Percentiles rank a stretch among this genome's conserved stretches.
phyloP scores from a whole-genome alignment of 2,329 filamentous ascomycete species.

The Orbilia javanica region DNA sequence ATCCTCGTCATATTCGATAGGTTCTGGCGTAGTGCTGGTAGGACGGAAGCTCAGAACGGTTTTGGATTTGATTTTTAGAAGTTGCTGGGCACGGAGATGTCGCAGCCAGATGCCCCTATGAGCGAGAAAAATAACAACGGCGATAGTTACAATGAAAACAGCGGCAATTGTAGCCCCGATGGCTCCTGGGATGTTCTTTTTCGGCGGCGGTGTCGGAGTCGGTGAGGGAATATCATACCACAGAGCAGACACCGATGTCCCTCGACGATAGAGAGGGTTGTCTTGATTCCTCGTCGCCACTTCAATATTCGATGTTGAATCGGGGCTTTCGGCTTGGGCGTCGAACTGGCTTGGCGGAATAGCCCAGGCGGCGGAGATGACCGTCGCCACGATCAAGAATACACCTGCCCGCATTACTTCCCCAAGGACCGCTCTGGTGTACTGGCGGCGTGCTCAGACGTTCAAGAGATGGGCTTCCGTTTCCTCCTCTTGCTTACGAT shows the following conservation, averaged over 20 bases:
- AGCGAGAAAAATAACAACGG: conserved; percentile 53
- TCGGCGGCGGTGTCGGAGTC: conserved; percentile 40
- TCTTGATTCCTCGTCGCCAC: conserved; percentile 15
- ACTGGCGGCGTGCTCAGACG: conserved; percentile 11
- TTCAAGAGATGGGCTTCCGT: conserved; percentile 37
- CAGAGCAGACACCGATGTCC: conserved; percentile 44
- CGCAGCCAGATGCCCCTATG: conserved; percentile 56
- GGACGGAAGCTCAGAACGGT: conserved; percentile 57
- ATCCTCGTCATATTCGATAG: conserved; percentile 56
- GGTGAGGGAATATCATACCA: conserved; percentile 56
- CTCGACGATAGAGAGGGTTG: conserved; percentile 32
- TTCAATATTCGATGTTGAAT: conserved; percentile 16
- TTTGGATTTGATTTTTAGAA: conserved; percentile 35
- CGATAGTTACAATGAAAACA: conserved; percentile 53
- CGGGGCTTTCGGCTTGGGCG: conserved; percentile 30
- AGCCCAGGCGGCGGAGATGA: conserved; percentile 50
- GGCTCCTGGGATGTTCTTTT: conserved; percentile 55
- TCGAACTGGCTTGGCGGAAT: conserved; percentile 50
- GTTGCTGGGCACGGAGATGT: conserved; percentile 50
- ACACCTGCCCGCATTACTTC: conserved; percentile 48
- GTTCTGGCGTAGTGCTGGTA: conserved; percentile 56
- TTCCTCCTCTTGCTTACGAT: conserved; percentile 52
- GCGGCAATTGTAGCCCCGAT: conserved; percentile 50
- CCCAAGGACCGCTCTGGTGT: conserved; percentile 6
- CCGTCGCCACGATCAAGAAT: conserved; percentile 46